phyloP scores from a whole-genome alignment of 257 asterid genomes.

The Solanum rostratum region DNA sequence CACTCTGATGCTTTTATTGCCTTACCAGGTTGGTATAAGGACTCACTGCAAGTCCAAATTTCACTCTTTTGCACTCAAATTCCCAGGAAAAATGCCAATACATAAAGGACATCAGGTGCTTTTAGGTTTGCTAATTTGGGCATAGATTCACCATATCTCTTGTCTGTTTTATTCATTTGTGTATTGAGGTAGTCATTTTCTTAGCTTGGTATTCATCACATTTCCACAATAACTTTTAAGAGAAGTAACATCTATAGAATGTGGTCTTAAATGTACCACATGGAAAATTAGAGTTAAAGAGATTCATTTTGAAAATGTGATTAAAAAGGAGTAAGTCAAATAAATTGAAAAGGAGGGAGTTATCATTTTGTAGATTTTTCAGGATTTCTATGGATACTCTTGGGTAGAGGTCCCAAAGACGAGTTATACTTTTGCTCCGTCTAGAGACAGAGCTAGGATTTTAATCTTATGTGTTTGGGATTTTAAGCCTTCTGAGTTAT shows the following conservation, averaged over 20 bases:
- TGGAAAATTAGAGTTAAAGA: not conserved
- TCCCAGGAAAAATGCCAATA: not conserved
- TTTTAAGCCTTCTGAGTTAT: no score
- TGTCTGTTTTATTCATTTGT: not conserved
- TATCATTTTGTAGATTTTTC: not conserved
- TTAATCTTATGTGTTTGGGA: not conserved
- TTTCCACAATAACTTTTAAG: not conserved
- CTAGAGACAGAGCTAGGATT: not conserved
- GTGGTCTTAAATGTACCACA: not conserved
- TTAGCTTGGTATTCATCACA: not conserved
- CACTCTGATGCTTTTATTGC: conserved; percentile 99
- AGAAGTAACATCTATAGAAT: not conserved
- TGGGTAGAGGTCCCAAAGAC: not conserved
- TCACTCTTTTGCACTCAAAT: conserved; percentile 3
- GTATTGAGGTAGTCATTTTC: not conserved
- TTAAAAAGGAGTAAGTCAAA: not conserved
- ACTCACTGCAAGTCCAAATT: not conserved
- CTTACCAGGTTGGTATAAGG: conserved; percentile 69
- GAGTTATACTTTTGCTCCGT: not conserved
- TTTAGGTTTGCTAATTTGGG: conserved; percentile 2
- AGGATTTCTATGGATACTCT: not conserved
- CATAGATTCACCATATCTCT: not conserved
- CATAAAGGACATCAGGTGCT: not conserved
- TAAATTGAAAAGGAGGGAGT: not conserved
- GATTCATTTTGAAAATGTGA: not conserved